Percentiles rank a stretch among this genome's conserved stretches.
Conservation (phyloP, 768 basidiomycete genomes). For the Tulasnella sp. region DNA sequence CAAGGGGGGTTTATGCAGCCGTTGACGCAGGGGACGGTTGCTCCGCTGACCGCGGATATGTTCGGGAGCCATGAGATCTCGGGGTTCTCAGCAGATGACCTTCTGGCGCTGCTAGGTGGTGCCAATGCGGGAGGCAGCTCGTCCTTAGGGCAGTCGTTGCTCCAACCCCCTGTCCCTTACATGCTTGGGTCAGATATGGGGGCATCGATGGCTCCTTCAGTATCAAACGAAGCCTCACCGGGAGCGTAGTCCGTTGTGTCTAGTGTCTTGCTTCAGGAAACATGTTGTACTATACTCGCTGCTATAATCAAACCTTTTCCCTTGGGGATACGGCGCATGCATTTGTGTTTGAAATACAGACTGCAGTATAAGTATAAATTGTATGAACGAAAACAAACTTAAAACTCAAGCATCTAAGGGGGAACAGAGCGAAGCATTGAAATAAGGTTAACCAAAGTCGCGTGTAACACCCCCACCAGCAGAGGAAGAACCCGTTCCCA, state of each 20-base stretch:
- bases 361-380: not conserved
- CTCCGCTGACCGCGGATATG: conserved; percentile 13
- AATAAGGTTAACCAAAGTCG: too few relatives aligned
- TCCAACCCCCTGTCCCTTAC: conserved; percentile 1
- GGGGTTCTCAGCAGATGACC: not conserved
- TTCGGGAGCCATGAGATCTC: conserved; percentile 4
- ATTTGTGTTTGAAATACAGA: too few relatives aligned
- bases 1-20: conserved; percentile 9
- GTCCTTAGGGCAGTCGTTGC: not conserved
- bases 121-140: not conserved
- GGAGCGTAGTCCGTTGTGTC: too few relatives aligned
- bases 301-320: too few relatives aligned
- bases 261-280: too few relatives aligned
- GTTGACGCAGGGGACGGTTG: conserved; percentile 5
- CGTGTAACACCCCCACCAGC: too few relatives aligned
- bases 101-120: conserved; percentile 3
- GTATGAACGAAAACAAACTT: not conserved
- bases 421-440: not conserved
- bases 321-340: too few relatives aligned
- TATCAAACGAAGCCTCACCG: too few relatives aligned
- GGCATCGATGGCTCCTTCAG: not conserved
- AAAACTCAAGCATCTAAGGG: not conserved
- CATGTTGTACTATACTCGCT: too few relatives aligned
- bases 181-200: not conserved
- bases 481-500: too few relatives aligned